Evolutionary conservation across 2,329 filamentous ascomycete genomes (phyloP), one percentile per base, ranked within the genome.

Genomic region (Neurospora sp.): DNA sequence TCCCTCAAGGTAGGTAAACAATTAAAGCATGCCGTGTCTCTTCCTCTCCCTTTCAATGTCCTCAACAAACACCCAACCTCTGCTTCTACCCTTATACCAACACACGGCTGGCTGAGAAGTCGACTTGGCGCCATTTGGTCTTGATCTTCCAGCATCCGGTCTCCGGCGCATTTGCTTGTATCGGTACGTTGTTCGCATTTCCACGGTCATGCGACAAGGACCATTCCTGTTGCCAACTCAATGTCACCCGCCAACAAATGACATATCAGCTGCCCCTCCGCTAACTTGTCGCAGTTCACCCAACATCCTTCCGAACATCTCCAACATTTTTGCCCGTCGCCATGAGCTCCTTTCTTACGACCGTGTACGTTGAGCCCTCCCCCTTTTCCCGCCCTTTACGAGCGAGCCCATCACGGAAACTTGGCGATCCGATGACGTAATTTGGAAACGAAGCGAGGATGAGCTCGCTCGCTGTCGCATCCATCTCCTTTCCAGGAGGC

Each of bases 311-410:
- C 66, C 69, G 52, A 69, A 39, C 65, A 28, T 52, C 66, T 40
- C 28, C 33, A 65, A 33, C 52, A 33, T 12, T 46, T 57, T 67
- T 62, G 66, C 38, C 68, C 68, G 62, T 71, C 70, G 68, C 77
- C 75, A 93, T 92, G 91, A 87, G 90, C 78, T 91, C 90, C 74
- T 92, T 93, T 82, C 90, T 93, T 78, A 92, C 90, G 75, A 93
- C 91, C 79, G 91, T 92, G 90, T 92, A 84, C 82, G 89, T 91
- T 73, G 80, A 80, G 89, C 72, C 79, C 33, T n/a, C 17, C 23
- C 40, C 43, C 43, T 23, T 43, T 69, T 70, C 11, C 40, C 38
- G 46, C 17, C 68, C 40, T 71, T 80, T 73, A 73, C 75, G 73
- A 70, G 70, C 71, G 73, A 70, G 70, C 71, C 75, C 76, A 69